phyloP scores from a whole-genome alignment of 495 filamentous ascomycete genomes.

The Corynascus novoguineensis region DNA sequence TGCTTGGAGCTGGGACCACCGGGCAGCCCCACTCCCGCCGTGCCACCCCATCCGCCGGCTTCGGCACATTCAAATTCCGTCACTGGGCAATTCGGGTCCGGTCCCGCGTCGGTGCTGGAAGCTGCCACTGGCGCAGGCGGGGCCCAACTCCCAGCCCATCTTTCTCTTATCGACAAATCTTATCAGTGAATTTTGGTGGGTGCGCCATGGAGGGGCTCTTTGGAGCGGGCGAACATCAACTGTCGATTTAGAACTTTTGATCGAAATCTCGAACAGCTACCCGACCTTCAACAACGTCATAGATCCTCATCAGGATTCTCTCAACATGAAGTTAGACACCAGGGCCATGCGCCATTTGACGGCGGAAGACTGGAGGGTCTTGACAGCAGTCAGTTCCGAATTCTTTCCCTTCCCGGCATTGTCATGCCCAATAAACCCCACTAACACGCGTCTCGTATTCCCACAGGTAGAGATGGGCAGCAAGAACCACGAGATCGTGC shows the following conservation, averaged over 20 bases:
- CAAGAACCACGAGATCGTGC: conserved; percentile 95
- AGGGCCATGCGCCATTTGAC: conserved; percentile 87
- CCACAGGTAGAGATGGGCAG: conserved; percentile 81
- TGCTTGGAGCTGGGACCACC: background rate
- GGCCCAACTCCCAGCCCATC: too few relatives aligned
- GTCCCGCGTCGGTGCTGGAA: background rate
- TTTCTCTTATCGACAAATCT: conserved; percentile 6
- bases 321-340: conserved; percentile 86
- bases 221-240: background rate
- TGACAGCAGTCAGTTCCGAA: conserved; percentile 67
- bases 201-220: conserved; percentile 4
- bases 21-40: too few relatives aligned
- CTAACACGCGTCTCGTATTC: conserved; percentile 13
- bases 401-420: conserved; percentile 22
- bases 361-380: conserved; percentile 88
- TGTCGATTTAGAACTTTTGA: too few relatives aligned
- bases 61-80: conserved; percentile 17
- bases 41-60: background rate
- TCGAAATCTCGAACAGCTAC: too few relatives aligned
- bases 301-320: background rate
- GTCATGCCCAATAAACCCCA: too few relatives aligned
- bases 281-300: too few relatives aligned
- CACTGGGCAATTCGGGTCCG: too few relatives aligned
- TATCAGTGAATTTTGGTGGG: conserved; percentile 26
- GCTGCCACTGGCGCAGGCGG: too few relatives aligned